These are phyloP conservation scores for Vitis cinerea DNA, from an alignment of 164 flowering plant genomes.

Conservation along the genomic window DNA sequence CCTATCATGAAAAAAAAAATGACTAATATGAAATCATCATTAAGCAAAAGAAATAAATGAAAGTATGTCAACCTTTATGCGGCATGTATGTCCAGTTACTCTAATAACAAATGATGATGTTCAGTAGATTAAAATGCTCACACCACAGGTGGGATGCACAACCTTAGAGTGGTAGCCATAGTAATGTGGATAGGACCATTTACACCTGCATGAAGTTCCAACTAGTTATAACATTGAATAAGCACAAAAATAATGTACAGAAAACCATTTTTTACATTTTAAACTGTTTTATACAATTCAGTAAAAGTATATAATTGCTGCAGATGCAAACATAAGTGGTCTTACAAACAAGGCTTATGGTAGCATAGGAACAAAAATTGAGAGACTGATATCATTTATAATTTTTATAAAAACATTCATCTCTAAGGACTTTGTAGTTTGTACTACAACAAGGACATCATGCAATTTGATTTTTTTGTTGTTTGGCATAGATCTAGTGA, in stretches of 20 bases:
- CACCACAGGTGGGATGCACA: background rate
- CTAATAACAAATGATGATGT: background rate
- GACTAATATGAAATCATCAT: no score
- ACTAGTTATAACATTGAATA: background rate
- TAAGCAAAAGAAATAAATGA: background rate
- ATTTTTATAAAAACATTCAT: no score
- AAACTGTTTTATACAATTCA: background rate
- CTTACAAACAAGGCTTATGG: background rate
- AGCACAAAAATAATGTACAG: background rate
- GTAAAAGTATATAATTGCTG: background rate
- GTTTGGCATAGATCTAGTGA: no score
- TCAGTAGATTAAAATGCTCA: background rate
- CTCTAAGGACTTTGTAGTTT: no score
- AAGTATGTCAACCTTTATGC: background rate
- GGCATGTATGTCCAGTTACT: background rate
- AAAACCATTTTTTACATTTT: background rate
- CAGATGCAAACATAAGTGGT: background rate
- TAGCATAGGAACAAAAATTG: background rate
- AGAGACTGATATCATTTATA: background rate
- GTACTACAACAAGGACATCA: no score
- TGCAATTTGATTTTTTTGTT: no score
- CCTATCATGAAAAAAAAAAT: no score
- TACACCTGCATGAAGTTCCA: slow-evolving; percentile 28
- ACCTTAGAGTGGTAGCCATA: slow-evolving; percentile 35
- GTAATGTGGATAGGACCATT: slow-evolving; percentile 37